Percentiles rank a stretch among this genome's conserved stretches.
Conservation (phyloP, 2,329 filamentous ascomycete genomes). For the Chrysoporthe puriensis region DNA sequence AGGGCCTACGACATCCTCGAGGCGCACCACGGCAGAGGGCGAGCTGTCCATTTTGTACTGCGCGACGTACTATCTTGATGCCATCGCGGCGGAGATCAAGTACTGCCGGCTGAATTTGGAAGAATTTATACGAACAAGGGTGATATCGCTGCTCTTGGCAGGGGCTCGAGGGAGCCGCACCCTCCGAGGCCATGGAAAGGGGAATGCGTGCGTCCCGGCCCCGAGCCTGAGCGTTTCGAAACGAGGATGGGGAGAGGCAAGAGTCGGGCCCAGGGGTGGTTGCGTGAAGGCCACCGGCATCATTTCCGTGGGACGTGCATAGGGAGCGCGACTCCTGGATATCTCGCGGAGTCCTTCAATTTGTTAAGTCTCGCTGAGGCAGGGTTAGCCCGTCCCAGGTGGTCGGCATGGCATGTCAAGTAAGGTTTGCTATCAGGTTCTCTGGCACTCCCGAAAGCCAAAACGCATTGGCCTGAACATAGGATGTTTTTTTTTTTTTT, state of each 20-base stretch:
- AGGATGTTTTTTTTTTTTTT: no score
- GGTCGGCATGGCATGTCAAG: background rate
- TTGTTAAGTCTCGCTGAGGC: background rate
- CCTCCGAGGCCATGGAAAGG: slow-evolving; percentile 12
- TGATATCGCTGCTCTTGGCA: background rate
- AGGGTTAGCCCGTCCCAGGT: background rate
- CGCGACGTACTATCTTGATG: background rate
- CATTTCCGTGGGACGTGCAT: background rate
- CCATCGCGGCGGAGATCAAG: slow-evolving; percentile 15
- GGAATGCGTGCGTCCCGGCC: background rate
- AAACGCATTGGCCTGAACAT: background rate
- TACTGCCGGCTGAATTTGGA: slow-evolving; percentile 25
- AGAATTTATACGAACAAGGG: slow-evolving; percentile 16
- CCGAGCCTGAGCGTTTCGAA: background rate
- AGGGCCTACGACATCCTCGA: background rate
- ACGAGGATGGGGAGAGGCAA: background rate
- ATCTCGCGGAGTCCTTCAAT: background rate
- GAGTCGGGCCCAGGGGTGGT: background rate
- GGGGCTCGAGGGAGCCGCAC: slow-evolving; percentile 4
- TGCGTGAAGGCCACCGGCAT: background rate
- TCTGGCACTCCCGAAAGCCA: background rate
- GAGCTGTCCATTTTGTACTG: background rate
- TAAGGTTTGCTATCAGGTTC: background rate
- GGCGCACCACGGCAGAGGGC: background rate
- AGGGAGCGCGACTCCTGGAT: background rate